Percentiles rank a stretch among this genome's conserved stretches.
These are phyloP conservation scores for Tetrahymena malaccensis DNA, from an alignment of 73 alveolate genomes.

Conservation along the genomic window DNA sequence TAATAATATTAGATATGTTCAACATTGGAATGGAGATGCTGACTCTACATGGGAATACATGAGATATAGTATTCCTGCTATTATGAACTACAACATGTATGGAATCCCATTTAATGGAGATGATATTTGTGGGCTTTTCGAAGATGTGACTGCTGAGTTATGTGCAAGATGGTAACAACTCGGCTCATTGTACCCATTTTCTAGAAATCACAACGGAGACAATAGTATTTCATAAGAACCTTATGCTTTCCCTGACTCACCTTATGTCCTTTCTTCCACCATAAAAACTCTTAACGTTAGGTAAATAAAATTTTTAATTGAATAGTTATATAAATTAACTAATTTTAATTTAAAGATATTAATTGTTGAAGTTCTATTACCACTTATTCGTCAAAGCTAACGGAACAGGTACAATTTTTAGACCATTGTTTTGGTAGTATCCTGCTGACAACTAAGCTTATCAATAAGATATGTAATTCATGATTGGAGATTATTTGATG, in stretches of 20 bases:
- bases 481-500: background rate
- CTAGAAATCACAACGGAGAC: conserved; percentile 75
- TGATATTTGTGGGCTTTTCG: conserved; percentile 93
- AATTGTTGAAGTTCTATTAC: conserved; percentile 73
- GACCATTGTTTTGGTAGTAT: background rate
- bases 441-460: background rate
- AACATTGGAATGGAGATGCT: conserved; percentile 93
- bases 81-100: conserved; percentile 87
- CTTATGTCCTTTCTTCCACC: conserved; percentile 9
- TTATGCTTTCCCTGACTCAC: conserved; percentile 4
- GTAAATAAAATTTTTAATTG: background rate
- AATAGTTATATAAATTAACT: background rate
- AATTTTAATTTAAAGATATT: conserved; percentile 48
- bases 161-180: conserved; percentile 82
- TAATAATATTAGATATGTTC: conserved; percentile 45
- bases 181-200: conserved; percentile 80
- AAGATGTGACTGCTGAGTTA: conserved; percentile 53
- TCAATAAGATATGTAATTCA: background rate
- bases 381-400: background rate
- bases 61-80: conserved; percentile 80
- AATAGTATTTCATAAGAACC: conserved; percentile 33
- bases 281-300: background rate
- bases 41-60: conserved; percentile 68
- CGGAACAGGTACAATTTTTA: background rate
- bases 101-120: conserved; percentile 95